phyloP scores from a whole-genome alignment of 352 stramenopile species.

The Pythium angustatum region DNA sequence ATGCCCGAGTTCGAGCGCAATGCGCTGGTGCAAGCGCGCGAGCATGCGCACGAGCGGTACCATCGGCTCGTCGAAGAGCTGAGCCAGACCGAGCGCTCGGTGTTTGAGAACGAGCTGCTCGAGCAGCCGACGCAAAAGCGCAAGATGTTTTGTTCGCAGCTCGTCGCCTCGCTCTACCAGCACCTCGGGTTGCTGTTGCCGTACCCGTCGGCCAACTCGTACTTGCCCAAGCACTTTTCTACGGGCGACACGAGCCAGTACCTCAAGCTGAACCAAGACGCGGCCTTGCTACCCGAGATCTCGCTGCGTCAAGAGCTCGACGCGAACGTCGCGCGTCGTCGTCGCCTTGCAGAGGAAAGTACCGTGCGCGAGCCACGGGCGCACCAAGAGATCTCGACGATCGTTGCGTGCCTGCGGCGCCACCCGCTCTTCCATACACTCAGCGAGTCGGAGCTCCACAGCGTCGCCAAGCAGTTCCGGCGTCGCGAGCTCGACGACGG shows the following conservation, averaged over 20 bases:
- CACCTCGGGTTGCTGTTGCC: constrained; percentile 72
- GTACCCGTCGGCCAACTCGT: constrained; percentile 85
- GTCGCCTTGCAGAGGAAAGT: constrained; percentile 34
- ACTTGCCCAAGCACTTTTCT: constrained; percentile 87
- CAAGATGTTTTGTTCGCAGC: constrained; percentile 86
- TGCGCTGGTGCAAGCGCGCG: constrained; percentile 50
- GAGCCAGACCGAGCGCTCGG: constrained; percentile 60
- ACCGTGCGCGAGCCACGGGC: constrained; percentile 35
- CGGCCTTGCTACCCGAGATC: constrained; percentile 66
- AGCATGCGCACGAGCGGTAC: constrained; percentile 53
- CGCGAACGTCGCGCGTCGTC: constrained; percentile 35
- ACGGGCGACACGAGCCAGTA: constrained; percentile 52
- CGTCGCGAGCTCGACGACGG: constrained; percentile 50
- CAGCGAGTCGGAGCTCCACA: constrained; percentile 63
- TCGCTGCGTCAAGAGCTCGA: constrained; percentile 54
- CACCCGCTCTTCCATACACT: constrained; percentile 84
- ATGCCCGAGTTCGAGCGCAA: constrained; percentile 82
- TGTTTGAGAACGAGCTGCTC: constrained; percentile 83
- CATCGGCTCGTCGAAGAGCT: constrained; percentile 59
- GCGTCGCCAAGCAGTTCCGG: constrained; percentile 58
- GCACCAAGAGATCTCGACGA: constrained; percentile 40
- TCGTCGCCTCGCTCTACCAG: constrained; percentile 80
- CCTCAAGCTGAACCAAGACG: constrained; percentile 77
- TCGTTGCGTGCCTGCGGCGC: constrained; percentile 68
- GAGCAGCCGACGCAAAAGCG: constrained; percentile 35